Base-by-base conservation (phyloP, 2,329 filamentous ascomycete genomes). In the Davidsoniella virescens region DNA sequence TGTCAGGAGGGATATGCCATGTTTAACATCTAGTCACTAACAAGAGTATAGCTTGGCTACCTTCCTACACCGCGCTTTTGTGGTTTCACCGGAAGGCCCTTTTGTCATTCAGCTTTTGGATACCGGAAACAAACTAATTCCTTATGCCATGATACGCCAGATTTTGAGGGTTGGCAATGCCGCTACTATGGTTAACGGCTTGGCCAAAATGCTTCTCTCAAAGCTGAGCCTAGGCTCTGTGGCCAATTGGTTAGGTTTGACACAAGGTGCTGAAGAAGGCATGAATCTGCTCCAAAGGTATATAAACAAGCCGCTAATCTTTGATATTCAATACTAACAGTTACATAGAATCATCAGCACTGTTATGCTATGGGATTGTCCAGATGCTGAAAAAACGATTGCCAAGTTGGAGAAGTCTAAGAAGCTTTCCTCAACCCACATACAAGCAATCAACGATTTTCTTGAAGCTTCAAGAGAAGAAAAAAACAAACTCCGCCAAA, bases 191-290 rank as follows among this genome's bases (percentile, higher is more conserved):
- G 80, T 90, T 51, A 83, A 74, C 58, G 84, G 73, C 52, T 80
- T 90, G 72, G 72, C 84, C 61, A 74, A 71, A 49, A 66, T 90
- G 14, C 70, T 88, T 14, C 70, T 92, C 12, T 79, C 84, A n/a
- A 92, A 92, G 64, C 67, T 87, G 51, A 84, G 82, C 56, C 69
- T 90, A 4, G 78, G 77, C 1, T 78, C 78, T 6, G 65, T 90
- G 47, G 86, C 84, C 4, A 88, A 87, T 60, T 90, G 82, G 81
- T 72, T 88, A 9, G 84, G 85, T 0, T 61, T 86, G 38, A 87
- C 81, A 0, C 73, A 75, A 44, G 77, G 76, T 44, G 75, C 80
- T 0, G 78, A 86, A 54, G 82, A 87, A 56, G 84, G 84, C 44
- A 85, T 86, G 82, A 92, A 88, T 59, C 62, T 90, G 7, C 62